A percentile compares a stretch with the other conserved stretches of the same genome.
phyloP scores from a whole-genome alignment of 805 yeast species.

The Brettanomyces nanus region DNA sequence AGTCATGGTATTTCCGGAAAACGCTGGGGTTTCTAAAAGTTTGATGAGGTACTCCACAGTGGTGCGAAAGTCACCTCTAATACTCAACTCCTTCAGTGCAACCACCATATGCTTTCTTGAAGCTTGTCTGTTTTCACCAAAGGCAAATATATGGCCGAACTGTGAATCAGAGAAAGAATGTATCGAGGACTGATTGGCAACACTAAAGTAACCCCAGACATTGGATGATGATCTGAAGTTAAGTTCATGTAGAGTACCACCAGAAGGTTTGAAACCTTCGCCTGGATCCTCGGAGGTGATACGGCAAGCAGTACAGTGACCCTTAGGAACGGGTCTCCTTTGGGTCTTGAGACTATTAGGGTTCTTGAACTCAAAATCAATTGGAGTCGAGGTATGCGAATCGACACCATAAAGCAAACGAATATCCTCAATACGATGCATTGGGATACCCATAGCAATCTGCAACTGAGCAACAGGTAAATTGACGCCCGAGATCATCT shows the following conservation, averaged over 20 bases:
- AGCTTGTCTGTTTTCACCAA: conserved; percentile 97
- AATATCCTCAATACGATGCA: conserved; percentile 90
- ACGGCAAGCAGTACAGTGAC: conserved; percentile 98
- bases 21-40: conserved; percentile 91
- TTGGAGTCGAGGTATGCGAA: conserved; percentile 83
- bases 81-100: conserved; percentile 90
- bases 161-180: conserved; percentile 98
- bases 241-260: conserved; percentile 93
- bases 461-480: conserved; percentile 98
- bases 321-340: conserved; percentile 91
- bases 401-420: conserved; percentile 91
- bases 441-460: conserved; percentile 98
- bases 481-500: conserved; percentile 98
- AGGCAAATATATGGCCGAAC: conserved; percentile 98
- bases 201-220: conserved; percentile 99
- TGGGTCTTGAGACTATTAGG: conserved; percentile 69
- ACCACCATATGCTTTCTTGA: conserved; percentile 99
- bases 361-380: conserved; percentile 81
- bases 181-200: conserved; percentile 91
- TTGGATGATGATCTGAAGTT: conserved; percentile 95
- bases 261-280: conserved; percentile 98
- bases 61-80: conserved; percentile 97
- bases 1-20: conserved; percentile 92
- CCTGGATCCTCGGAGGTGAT: conserved; percentile 99
- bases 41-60: conserved; percentile 96